These are phyloP conservation scores for Onygenales sp. DNA, from an alignment of 2,329 filamentous ascomycete genomes.

Conservation along the genomic window DNA sequence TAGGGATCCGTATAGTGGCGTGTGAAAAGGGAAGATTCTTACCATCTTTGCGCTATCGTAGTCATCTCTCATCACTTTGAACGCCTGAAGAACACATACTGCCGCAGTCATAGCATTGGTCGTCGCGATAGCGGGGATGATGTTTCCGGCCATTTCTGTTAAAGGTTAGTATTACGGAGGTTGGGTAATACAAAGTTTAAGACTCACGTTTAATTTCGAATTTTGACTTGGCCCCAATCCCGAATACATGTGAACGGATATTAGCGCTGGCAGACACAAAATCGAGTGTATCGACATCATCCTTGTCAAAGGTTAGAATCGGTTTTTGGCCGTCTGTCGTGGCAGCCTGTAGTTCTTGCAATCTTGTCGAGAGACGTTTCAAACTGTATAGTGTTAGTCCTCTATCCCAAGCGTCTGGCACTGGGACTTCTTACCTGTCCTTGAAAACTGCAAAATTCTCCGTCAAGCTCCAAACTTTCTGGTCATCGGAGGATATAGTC, in stretches of 20 bases:
- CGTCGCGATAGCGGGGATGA: slow-evolving; percentile 95
- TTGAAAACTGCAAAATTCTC: slow-evolving; percentile 83
- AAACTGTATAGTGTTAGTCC: slow-evolving; percentile 41
- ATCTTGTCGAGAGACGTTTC: slow-evolving; percentile 62
- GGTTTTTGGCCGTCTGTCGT: slow-evolving; percentile 37
- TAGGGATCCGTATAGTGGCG: background rate
- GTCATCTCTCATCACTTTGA: slow-evolving; percentile 74
- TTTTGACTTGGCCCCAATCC: slow-evolving; percentile 76
- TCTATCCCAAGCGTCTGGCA: slow-evolving; percentile 7
- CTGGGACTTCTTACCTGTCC: slow-evolving; percentile 46
- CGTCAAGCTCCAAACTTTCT: slow-evolving; percentile 67
- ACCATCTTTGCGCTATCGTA: slow-evolving; percentile 67
- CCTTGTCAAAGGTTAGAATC: slow-evolving; percentile 86
- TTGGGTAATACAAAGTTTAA: background rate
- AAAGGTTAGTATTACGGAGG: slow-evolving; percentile 6
- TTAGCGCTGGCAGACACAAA: slow-evolving; percentile 90
- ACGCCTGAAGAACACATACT: slow-evolving; percentile 82
- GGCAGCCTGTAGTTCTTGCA: slow-evolving; percentile 54
- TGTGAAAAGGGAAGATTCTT: slow-evolving; percentile 11
- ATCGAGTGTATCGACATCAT: slow-evolving; percentile 88
- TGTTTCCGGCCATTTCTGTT: slow-evolving; percentile 92
- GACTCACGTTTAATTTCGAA: slow-evolving; percentile 77
- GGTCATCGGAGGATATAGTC: slow-evolving; percentile 55
- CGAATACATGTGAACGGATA: slow-evolving; percentile 78
- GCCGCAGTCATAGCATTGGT: slow-evolving; percentile 95